These are phyloP conservation scores for Solanum chaucha DNA, from an alignment of 257 asterid genomes.

Conservation along the genomic window DNA sequence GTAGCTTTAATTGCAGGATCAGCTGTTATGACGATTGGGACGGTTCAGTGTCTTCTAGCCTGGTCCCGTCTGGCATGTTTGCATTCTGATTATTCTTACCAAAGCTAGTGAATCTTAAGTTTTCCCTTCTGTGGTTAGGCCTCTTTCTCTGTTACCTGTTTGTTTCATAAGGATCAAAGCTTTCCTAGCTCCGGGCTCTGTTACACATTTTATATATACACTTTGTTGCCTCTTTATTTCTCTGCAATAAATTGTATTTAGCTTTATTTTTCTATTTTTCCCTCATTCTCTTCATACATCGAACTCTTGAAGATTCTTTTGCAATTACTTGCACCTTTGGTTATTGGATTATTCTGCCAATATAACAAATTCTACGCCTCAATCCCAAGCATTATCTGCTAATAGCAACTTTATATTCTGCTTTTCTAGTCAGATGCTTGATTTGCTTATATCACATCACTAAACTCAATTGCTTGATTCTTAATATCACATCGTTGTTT, in stretches of 20 bases:
- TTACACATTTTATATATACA: background rate
- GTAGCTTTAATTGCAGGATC: background rate
- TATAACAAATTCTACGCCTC: background rate
- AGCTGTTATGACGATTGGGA: background rate
- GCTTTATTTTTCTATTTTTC: background rate
- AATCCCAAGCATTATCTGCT: background rate
- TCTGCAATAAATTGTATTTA: background rate
- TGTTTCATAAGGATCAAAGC: background rate
- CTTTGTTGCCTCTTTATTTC: background rate
- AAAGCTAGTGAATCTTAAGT: background rate
- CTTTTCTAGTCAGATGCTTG: background rate
- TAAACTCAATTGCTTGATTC: background rate
- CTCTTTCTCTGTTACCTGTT: background rate
- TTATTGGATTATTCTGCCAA: background rate
- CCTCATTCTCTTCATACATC: background rate
- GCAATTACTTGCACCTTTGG: background rate
- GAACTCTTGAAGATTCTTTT: background rate
- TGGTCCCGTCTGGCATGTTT: background rate
- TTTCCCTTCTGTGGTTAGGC: background rate
- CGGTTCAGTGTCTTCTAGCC: background rate
- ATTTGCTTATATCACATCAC: background rate
- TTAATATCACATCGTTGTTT: constrained; percentile 9
- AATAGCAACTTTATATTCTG: background rate
- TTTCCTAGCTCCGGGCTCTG: background rate
- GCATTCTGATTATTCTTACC: background rate